phyloP scores from a whole-genome alignment of 192 early-diverging fungal genomes.

The Coemansia sp. region DNA sequence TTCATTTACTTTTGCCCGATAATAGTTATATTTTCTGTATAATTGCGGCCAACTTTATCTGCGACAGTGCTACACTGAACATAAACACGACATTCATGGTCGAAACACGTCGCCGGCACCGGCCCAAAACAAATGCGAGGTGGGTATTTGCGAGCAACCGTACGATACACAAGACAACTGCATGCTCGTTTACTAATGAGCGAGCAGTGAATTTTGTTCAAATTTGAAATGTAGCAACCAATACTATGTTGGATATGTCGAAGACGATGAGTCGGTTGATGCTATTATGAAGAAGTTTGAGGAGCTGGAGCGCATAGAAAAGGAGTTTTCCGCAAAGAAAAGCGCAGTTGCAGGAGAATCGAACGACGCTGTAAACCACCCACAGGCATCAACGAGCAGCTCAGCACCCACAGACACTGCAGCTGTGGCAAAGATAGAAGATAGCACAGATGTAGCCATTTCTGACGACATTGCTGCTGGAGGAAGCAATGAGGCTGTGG shows the following conservation, averaged over 20 bases:
- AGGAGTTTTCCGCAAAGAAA: slow-evolving; percentile 66
- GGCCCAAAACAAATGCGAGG: slow-evolving; percentile 51
- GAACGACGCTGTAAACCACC: slow-evolving; percentile 7
- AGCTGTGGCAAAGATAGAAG: not conserved
- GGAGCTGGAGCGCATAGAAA: slow-evolving; percentile 86
- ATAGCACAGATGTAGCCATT: not conserved
- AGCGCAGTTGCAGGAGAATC: slow-evolving; percentile 8
- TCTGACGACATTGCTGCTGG: not conserved
- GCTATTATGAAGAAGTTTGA: slow-evolving; percentile 99
- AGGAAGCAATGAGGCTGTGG: not conserved
- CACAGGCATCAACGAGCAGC: slow-evolving; percentile 9
- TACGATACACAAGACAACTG: not conserved
- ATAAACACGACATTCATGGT: slow-evolving; percentile 30
- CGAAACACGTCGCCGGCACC: slow-evolving; percentile 48
- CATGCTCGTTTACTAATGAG: not conserved
- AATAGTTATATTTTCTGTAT: not conserved
- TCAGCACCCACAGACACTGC: slow-evolving; percentile 5
- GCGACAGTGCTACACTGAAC: not conserved
- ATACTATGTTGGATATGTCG: slow-evolving; percentile 94
- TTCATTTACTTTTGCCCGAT: not conserved
- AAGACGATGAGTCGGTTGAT: slow-evolving; percentile 94
- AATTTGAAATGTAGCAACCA: slow-evolving; percentile 36
- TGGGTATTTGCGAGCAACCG: slow-evolving; percentile 1
- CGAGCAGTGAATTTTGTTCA: not conserved
- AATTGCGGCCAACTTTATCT: not conserved